A percentile compares a stretch with the other conserved stretches of the same genome.
phyloP scores from a whole-genome alignment of 2,329 filamentous ascomycete genomes.

The Hirsutella rhossiliensis region DNA sequence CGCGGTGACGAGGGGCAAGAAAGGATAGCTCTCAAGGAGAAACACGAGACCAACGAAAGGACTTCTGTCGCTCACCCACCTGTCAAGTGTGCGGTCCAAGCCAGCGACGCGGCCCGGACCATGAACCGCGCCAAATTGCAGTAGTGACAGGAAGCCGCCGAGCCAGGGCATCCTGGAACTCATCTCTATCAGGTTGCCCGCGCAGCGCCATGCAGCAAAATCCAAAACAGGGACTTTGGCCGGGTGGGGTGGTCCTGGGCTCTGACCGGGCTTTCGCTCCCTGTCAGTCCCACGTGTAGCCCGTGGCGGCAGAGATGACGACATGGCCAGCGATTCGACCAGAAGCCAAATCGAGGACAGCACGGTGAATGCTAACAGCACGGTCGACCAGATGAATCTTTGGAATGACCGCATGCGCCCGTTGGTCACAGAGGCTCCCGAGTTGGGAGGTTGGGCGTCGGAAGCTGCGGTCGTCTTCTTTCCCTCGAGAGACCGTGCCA shows the following conservation, averaged over 20 bases:
- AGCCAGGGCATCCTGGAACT: slow-evolving; percentile 85
- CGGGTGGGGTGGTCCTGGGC: slow-evolving; percentile 6
- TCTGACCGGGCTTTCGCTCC: background rate
- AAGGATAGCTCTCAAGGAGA: no score
- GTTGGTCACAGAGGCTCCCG: background rate
- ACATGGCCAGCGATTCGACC: slow-evolving; percentile 50
- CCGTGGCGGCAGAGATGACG: slow-evolving; percentile 53
- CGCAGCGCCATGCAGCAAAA: slow-evolving; percentile 67
- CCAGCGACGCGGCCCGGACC: slow-evolving; percentile 67
- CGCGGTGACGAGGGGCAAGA: slow-evolving; percentile 17
- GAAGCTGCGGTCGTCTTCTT: slow-evolving; percentile 11
- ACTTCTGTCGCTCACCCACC: slow-evolving; percentile 51
- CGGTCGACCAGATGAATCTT: slow-evolving; percentile 39
- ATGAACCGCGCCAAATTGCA: slow-evolving; percentile 60
- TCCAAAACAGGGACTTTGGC: slow-evolving; percentile 54
- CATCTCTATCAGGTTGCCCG: slow-evolving; percentile 62
- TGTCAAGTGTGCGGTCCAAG: slow-evolving; percentile 72
- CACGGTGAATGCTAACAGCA: slow-evolving; percentile 42
- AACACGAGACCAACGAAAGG: slow-evolving; percentile 5
- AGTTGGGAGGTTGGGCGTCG: background rate
- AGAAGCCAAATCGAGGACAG: slow-evolving; percentile 56
- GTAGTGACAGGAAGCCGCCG: slow-evolving; percentile 58
- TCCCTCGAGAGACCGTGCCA: slow-evolving; percentile 31
- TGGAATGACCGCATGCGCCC: slow-evolving; percentile 26
- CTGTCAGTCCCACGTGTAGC: slow-evolving; percentile 4